Evolutionary conservation across 495 filamentous ascomycete genomes (phyloP), one percentile per base, ranked within the genome.

Genomic region (Pyrenula aspistea): DNA sequence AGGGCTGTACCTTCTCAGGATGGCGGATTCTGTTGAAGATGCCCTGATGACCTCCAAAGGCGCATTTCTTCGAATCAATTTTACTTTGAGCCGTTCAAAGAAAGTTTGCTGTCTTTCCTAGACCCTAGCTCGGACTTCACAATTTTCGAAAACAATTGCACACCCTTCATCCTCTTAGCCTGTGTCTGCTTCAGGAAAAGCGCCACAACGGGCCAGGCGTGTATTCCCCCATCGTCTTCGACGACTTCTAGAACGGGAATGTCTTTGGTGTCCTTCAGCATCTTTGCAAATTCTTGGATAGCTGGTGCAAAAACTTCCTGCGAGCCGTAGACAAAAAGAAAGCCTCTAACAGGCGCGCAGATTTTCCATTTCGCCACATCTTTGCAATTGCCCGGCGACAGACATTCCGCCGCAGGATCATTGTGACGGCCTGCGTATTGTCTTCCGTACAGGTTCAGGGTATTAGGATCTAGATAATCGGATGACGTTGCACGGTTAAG

Each of bases 161-260:
- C 61, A 11, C 84, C 85, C 49, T 74, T 73, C 58, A 77, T 68
- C 58, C 87, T 69, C 65, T 78, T 72, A n/a, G 73, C 69, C 49
- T 67, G 63, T 22, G 73, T 77, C 49, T 73, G 71, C 53, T 80
- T 80, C 19, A 90, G 67, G 63, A 88, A 91, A 49, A 89, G 63
- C 25, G 75, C 77, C 15, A 82, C 86, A 23, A 91, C 82, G 12
- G 87, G 87, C 88, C 87, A 91, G 11, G 84, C 86, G 70, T 91
- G 87, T 56, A 90, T 82, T 21, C 77, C 83, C 2, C 79, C 84
- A 36, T 71, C 67, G 60, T 86, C 81, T 63, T 75, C 72, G 54
- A 71, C 60, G 54, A 71, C 73, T 24, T 63, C 62, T 11, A 85
- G 75, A 22, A 66, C 61, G 49, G 76, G 68, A 51, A 48, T 58